These are phyloP conservation scores for Kwoniella mangroviensis DNA, from an alignment of 768 basidiomycete species.

Conservation along the genomic window DNA sequence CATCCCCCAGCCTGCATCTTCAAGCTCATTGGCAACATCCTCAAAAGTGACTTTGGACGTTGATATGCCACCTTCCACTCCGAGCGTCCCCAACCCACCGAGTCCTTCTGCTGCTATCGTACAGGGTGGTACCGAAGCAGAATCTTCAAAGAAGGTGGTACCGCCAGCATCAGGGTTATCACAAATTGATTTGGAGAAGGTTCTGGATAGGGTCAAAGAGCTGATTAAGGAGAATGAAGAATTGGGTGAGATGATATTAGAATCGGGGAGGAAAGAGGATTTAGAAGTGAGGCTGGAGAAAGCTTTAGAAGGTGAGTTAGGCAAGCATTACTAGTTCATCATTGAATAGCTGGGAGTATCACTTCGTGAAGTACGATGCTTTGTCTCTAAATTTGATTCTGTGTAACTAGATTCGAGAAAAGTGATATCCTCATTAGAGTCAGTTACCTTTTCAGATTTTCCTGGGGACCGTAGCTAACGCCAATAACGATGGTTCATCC, in stretches of 20 bases:
- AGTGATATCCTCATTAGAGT: slow-evolving; percentile 47
- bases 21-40: background rate
- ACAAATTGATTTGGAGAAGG: slow-evolving; percentile 37
- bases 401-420: slow-evolving; percentile 34
- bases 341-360: background rate
- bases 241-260: slow-evolving; percentile 48
- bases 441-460: slow-evolving; percentile 8
- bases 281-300: slow-evolving; percentile 34
- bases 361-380: background rate
- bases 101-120: background rate
- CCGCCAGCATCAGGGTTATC: background rate
- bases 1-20: background rate
- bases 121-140: background rate
- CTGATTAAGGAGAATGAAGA: slow-evolving; percentile 50
- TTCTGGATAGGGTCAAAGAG: slow-evolving; percentile 43
- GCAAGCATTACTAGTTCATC: background rate
- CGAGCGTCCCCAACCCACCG: background rate
- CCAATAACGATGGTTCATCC: too few relatives aligned
- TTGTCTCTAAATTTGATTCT: too few relatives aligned
- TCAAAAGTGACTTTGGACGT: slow-evolving; percentile 23
- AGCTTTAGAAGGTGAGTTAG: slow-evolving; percentile 42
- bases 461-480: too few relatives aligned
- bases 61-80: slow-evolving; percentile 4
- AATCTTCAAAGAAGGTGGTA: background rate
- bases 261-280: slow-evolving; percentile 30